Base-by-base conservation (phyloP, 306 rosid genomes). In the Lablab purpureus region DNA sequence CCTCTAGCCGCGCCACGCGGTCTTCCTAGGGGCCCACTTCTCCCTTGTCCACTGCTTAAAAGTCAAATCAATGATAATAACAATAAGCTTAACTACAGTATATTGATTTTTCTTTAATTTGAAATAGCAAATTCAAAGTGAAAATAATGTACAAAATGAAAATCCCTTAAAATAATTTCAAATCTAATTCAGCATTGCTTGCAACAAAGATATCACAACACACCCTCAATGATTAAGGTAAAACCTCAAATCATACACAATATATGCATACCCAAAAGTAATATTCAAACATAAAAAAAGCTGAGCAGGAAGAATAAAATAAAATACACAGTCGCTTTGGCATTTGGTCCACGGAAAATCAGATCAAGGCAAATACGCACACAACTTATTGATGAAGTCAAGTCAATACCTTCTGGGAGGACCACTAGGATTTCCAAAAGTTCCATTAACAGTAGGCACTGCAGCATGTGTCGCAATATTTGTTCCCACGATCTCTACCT, bases 401-500 rank as follows among this genome's bases (percentile, higher is more conserved):
- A n/a, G 14, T 54, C 67, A 82, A 56, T 88, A 91, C 99, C 91
- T 87, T 81, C 82, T 78, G 4, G 88, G 89, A 83, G 76, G 47
- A 80, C 89, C 97, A 81, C 80, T 90, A 3, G 67, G n/a, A 63
- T 85, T 90, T 76, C 94, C 93, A 78, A 89, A 75, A 67, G 75
- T 55, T 11, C 86, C 87, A 78, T 83, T 90, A 18, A 71, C 68
- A 78, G 83, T 40, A 28, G 90, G 92, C 37, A 80, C 85, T 0
- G 67, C 71, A 41, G 72, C 86, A 80, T 91, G 90, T 5, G 92
- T 88, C 0, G 90, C 65, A 65, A 92, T 79, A 83, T 92, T 95
- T 41, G 99, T 86, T 70, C 98, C 97, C 21, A 95, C 97, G 10
- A 95, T 87, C 98, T 92, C 98, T 80, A 91, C 87, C 94, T 92